Evolutionary conservation across 208 protist genomes (phyloP).

Genomic region (Leishmania arabica): DNA sequence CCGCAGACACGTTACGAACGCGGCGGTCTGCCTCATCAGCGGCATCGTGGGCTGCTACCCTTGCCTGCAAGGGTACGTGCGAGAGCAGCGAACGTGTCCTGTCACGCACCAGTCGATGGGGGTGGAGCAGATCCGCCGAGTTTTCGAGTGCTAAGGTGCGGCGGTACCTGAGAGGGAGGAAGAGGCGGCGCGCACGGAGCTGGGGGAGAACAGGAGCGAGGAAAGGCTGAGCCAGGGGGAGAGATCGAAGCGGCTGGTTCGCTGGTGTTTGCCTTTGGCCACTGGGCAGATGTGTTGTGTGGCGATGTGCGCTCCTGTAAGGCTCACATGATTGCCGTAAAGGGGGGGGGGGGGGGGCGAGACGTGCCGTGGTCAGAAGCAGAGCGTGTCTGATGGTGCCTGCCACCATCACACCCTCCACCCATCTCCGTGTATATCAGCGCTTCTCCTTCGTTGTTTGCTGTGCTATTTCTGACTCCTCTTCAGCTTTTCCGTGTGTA

Average conservation of each 20-base stretch:
- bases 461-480: too few species aligned
- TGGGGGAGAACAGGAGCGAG: background rate
- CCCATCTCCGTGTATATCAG: background rate
- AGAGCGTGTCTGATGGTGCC: background rate
- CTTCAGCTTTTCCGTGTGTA: too few species aligned
- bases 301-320: background rate
- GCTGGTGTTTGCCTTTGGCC: background rate
- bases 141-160: constrained; percentile 68
- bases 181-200: background rate
- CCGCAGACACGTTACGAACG: constrained; percentile 55
- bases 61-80: constrained; percentile 58
- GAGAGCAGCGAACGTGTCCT: constrained; percentile 57
- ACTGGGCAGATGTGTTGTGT: background rate
- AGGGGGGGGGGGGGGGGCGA: background rate
- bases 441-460: background rate
- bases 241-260: background rate
- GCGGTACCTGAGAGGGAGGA: background rate
- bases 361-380: background rate
- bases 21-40: constrained; percentile 61
- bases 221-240: background rate
- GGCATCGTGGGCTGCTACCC: constrained; percentile 86
- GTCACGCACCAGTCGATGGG: constrained; percentile 51
- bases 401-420: background rate
- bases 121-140: constrained; percentile 66
- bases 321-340: background rate